A percentile compares a stretch with the other conserved stretches of the same genome.
phyloP scores from a whole-genome alignment of 2,329 filamentous ascomycete species.

The Xylaria sp. region DNA sequence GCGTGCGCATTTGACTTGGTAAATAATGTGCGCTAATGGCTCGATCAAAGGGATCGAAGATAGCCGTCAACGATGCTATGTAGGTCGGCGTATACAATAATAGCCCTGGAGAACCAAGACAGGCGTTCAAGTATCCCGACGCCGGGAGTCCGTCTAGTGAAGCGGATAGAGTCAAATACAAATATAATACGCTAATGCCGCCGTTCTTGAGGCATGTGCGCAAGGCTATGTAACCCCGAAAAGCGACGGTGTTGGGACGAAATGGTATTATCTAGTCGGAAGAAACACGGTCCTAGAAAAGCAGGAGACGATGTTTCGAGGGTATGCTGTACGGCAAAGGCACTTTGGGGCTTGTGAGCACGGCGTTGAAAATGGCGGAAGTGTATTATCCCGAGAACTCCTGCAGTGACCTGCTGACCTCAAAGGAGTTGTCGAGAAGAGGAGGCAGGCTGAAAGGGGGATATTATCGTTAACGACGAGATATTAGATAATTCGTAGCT shows the following conservation, averaged over 20 bases:
- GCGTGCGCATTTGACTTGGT: neutral
- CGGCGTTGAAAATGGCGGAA: constrained; percentile 52
- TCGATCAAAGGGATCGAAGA: neutral
- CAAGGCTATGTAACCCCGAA: neutral
- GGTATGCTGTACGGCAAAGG: neutral
- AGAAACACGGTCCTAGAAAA: constrained; percentile 7
- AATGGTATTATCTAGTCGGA: constrained; percentile 23
- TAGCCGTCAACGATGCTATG: constrained; percentile 6
- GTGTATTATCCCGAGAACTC: constrained; percentile 59
- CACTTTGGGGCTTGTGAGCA: constrained; percentile 28
- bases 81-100: neutral
- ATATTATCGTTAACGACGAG: constrained; percentile 47
- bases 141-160: constrained; percentile 1
- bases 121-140: neutral
- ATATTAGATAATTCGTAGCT: constrained; percentile 48
- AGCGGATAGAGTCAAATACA: constrained; percentile 1
- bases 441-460: constrained; percentile 46
- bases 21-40: neutral
- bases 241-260: constrained; percentile 4
- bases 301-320: constrained; percentile 11
- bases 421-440: constrained; percentile 69
- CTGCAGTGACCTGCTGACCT: constrained; percentile 88
- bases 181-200: constrained; percentile 18
- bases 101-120: neutral
- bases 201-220: constrained; percentile 19